Evolutionary conservation across 2,329 filamentous ascomycete species (phyloP).

Genomic region (Penicillium sp.): DNA sequence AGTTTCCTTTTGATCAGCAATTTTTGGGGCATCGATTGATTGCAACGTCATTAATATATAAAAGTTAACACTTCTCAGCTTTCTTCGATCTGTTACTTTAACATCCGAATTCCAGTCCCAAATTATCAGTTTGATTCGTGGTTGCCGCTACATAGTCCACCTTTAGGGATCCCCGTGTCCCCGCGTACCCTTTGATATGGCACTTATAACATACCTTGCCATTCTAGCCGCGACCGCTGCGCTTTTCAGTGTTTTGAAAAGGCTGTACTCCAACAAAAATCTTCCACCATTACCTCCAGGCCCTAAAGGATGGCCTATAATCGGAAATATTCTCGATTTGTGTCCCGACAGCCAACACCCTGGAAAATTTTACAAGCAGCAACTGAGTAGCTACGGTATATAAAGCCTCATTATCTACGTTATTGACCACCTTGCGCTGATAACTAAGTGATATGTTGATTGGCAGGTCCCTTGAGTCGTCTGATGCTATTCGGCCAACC

Average conservation of each 20-base stretch:
- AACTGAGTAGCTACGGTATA: constrained; percentile 5
- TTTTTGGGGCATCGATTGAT: too few species aligned
- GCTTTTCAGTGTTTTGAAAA: neutral
- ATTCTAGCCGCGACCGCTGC: neutral
- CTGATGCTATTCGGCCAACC: constrained; percentile 49
- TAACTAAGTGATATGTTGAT: too few species aligned
- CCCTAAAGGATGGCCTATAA: constrained; percentile 1
- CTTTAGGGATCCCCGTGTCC: too few species aligned
- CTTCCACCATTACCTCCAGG: neutral
- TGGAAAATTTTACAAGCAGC: constrained; percentile 2
- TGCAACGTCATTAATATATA: too few species aligned
- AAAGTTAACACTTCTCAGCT: too few species aligned
- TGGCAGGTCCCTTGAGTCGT: constrained; percentile 39
- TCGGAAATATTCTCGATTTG: constrained; percentile 7
- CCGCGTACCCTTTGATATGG: neutral
- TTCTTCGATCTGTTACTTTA: too few species aligned
- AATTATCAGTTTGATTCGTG: too few species aligned
- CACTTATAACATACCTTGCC: neutral
- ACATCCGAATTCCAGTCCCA: too few species aligned
- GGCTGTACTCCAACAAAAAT: neutral
- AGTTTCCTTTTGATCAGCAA: too few species aligned
- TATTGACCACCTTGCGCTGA: too few species aligned
- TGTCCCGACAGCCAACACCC: constrained; percentile 1
- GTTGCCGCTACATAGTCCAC: too few species aligned
- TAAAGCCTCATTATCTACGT: too few species aligned